phyloP scores from a whole-genome alignment of 106 monocot genomes.

The Dactylorhiza incarnata region DNA sequence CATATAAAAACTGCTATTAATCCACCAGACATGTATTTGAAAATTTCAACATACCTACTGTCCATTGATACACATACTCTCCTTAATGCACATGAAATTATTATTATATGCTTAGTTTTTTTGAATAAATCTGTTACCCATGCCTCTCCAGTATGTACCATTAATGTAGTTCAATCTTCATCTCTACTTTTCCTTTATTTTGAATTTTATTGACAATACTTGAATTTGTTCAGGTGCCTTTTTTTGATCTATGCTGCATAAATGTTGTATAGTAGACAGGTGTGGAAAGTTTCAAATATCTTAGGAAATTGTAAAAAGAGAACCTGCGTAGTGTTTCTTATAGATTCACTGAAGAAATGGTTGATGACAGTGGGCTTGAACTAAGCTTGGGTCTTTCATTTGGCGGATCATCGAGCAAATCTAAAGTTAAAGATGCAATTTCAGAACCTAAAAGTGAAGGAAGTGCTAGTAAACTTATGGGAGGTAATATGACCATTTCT shows the following conservation, averaged over 20 bases:
- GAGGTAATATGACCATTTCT: constrained; percentile 15
- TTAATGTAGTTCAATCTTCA: not conserved
- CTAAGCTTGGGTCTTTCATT: constrained; percentile 85
- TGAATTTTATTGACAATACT: not conserved
- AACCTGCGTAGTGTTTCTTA: no score
- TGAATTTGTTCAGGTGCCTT: not conserved
- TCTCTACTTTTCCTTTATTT: not conserved
- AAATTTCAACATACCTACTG: not conserved
- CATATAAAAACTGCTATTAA: not conserved
- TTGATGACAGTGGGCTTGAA: constrained; percentile 80
- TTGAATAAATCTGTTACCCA: not conserved
- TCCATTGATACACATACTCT: not conserved
- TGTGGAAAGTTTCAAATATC: not conserved
- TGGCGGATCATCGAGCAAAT: constrained; percentile 57
- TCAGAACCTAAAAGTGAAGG: constrained; percentile 58
- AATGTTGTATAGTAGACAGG: not conserved
- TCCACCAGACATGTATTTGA: not conserved
- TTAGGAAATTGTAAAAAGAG: not conserved
- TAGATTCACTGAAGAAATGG: constrained; percentile 26
- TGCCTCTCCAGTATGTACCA: not conserved
- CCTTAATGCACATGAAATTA: not conserved
- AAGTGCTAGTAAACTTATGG: constrained; percentile 19
- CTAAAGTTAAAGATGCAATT: constrained; percentile 34
- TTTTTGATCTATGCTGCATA: constrained; percentile 1
- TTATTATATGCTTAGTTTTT: not conserved